These are phyloP conservation scores for Phytopythium montanum DNA, from an alignment of 352 stramenopile species.

Conservation along the genomic window DNA sequence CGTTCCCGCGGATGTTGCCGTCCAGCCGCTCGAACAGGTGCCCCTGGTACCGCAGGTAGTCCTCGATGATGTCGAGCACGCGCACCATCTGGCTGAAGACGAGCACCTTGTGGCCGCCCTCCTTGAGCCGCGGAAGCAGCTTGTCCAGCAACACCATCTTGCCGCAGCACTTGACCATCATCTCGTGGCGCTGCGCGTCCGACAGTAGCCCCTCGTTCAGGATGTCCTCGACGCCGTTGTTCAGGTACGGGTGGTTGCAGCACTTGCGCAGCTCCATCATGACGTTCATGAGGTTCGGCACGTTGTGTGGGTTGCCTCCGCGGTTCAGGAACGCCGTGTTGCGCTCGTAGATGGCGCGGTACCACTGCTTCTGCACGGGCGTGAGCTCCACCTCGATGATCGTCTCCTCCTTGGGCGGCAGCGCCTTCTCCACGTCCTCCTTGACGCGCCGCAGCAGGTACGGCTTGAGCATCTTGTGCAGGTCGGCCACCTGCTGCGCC, in stretches of 20 bases:
- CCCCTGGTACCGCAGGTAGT: conserved; percentile 93
- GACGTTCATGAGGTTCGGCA: conserved; percentile 90
- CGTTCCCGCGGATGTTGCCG: conserved; percentile 93
- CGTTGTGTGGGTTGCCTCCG: conserved; percentile 72
- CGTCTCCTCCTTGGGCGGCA: conserved; percentile 88
- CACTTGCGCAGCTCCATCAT: conserved; percentile 92
- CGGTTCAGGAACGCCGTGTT: conserved; percentile 92
- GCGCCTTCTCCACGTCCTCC: conserved; percentile 87
- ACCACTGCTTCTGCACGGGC: conserved; percentile 89
- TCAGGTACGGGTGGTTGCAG: conserved; percentile 91
- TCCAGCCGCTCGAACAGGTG: conserved; percentile 98
- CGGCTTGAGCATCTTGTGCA: conserved; percentile 90
- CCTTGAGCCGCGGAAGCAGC: conserved; percentile 95
- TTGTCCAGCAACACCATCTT: conserved; percentile 99
- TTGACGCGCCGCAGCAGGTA: conserved; percentile 88
- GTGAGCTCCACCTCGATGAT: conserved; percentile 91
- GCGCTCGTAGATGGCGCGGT: conserved; percentile 95
- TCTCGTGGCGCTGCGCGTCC: conserved; percentile 82
- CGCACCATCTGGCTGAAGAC: conserved; percentile 99
- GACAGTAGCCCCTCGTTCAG: conserved; percentile 75
- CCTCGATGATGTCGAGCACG: conserved; percentile 99
- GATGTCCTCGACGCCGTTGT: conserved; percentile 91
- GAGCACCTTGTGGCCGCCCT: conserved; percentile 96
- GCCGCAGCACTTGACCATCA: conserved; percentile 97
- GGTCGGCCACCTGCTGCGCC: conserved; percentile 81